Evolutionary conservation across 768 basidiomycete species (phyloP), one percentile per base, ranked within the genome.

Genomic region (Suillus plorans): DNA sequence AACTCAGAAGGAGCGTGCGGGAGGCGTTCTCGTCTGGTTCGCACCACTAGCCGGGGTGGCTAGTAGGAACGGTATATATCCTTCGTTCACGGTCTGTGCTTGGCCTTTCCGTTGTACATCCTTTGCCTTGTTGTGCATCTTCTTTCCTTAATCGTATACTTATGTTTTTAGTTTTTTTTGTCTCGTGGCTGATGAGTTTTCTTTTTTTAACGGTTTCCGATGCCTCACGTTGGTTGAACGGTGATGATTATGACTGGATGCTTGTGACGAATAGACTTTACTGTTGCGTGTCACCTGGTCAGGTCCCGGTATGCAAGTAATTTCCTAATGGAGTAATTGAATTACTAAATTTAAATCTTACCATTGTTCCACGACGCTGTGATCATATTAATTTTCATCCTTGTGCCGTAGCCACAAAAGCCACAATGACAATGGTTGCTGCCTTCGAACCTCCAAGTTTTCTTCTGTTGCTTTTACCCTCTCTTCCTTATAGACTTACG

Each of bases 21-120:
- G 92, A 94, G 69, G 92, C 93, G 9, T 89, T 94, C 65, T 84
- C 83, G n/a, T 82, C 86, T 12, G 84, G 87, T 50, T 87, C 88
- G 31, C 84, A 86, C 61, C 75, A 76, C 64, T 76, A 73, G 61
- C 71, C 34, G 37, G 58, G 37, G 55, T 22, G 45, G 25, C 44
- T 55, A 62, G 34, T n/a, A 36, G 6, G 53, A 55, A 13, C 20
- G 53, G 34, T 62, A 63, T 60, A 63, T 63, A 59, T 63, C 62
- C 55, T 31, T 31, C n/a, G 28, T 31, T 63, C 55, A 41, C 39
- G 62, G 31, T 42, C 5, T 34, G 37, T 25, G 31, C 45, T 31
- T 42, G 37, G 37, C 34, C n/a, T 36, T 45, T 55, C 31, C 44
- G 64, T 42, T 65, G 64, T 63, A 63, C 37, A 63, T 63, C 55